Conservation (phyloP, 139 green algal species). For the Edaphochlamys debaryana region DNA sequence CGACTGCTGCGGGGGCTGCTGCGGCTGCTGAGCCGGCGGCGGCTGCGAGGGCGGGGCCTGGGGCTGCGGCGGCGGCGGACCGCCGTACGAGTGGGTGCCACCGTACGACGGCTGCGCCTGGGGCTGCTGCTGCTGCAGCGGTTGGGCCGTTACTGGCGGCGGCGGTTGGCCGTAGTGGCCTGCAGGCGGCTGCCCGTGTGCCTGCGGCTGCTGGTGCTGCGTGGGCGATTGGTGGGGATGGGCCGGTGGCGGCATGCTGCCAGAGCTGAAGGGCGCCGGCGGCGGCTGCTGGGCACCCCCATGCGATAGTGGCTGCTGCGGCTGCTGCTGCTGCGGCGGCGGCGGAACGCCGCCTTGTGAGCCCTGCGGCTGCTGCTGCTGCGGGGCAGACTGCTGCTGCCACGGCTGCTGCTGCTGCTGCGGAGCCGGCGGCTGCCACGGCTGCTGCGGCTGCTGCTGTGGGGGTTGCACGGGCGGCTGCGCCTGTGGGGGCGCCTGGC, state of each 20-base stretch:
- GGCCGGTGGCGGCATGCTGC: background rate
- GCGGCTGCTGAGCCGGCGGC: background rate
- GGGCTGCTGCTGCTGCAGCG: background rate
- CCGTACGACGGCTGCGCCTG: background rate
- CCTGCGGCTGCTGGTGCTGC: background rate
- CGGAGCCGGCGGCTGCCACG: background rate
- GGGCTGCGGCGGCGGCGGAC: background rate
- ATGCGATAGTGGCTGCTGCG: background rate
- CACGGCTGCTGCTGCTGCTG: slow-evolving; percentile 13
- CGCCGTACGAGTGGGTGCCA: no score
- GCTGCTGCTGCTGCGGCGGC: background rate
- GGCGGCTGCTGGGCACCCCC: background rate
- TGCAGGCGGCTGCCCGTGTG: no score
- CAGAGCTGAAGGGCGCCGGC: background rate
- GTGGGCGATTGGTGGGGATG: background rate
- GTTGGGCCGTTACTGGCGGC: background rate
- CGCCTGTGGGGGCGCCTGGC: background rate
- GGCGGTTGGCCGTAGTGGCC: background rate
- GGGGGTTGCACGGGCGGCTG: background rate
- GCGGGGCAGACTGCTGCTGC: background rate
- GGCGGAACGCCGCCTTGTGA: background rate
- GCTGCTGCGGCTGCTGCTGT: background rate
- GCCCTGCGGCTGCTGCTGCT: background rate
- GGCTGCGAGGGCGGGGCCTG: background rate
- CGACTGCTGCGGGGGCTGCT: background rate